phyloP scores from a whole-genome alignment of 2,329 filamentous ascomycete species.

The Neofusicoccum laricinum region DNA sequence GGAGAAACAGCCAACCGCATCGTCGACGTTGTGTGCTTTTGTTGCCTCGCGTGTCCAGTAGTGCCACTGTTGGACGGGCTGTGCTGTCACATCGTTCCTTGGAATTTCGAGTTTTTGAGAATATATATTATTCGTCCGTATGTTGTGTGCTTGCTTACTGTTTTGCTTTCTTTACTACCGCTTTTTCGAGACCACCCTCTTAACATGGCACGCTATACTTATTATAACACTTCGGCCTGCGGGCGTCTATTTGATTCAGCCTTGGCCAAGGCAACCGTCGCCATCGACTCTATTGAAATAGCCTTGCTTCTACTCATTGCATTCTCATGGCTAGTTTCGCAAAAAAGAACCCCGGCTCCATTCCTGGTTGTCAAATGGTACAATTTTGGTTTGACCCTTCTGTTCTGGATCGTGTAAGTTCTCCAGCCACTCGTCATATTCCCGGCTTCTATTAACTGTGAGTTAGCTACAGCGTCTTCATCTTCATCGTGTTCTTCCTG shows the following conservation, averaged over 20 bases:
- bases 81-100: not conserved
- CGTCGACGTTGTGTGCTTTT: not conserved
- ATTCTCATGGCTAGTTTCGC: no score
- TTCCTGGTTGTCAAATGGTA: no score
- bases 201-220: not conserved
- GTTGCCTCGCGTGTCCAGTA: not conserved
- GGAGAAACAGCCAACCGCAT: not conserved
- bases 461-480: not conserved
- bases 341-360: no score
- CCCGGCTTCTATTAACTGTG: not conserved
- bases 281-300: not conserved
- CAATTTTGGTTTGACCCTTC: not conserved
- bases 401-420: not conserved
- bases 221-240: not conserved
- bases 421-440: not conserved
- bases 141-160: no score
- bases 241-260: not conserved
- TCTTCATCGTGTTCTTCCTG: not conserved
- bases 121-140: not conserved
- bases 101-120: no score
- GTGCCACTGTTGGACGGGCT: not conserved
- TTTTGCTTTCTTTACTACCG: no score
- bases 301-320: no score
- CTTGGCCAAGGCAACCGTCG: not conserved
- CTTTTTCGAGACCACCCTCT: not conserved